Evolutionary conservation across 371 early-diverging fungal genomes (phyloP), one percentile per base, ranked within the genome.

Genomic region (Phascolomyces articulosus): DNA sequence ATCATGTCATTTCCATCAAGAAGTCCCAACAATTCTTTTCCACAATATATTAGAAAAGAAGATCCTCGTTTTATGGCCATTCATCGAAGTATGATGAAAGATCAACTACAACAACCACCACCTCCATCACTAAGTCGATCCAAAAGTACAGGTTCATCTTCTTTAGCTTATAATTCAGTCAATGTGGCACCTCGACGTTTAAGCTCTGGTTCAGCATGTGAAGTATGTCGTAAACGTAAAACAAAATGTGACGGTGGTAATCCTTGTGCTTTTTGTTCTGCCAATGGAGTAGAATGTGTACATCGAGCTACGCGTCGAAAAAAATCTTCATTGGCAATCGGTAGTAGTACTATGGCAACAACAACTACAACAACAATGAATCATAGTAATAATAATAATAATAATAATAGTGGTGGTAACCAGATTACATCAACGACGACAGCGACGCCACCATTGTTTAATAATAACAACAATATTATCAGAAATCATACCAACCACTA

Each of bases 181-280:
- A 62, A 55, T 21, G 40, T 34, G 18, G 16, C 64, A 2, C 72
- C 82, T 4, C 76, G 83, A 49, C 71, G 83, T 4, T 48, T 82
- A 26, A 78, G 76, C 57, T 78, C 78, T 51, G 83, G 83, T 23
- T 78, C 78, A 44, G 83, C 83, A 21, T 82, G 83, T 60, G 83
- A 82, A 67, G 78, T 76, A 8, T 82, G 83, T 56, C 73, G 83
- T 38, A 67, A 78, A 64, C 72, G 83, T 40, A 82, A 82, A 60
- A 82, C 83, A 18, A 82, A 82, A 57, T 82, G 83, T 65, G 83
- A 82, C 69, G 83, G 83, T 24, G 69, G 73, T 2, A 67, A 64
- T 51, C 83, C 83, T 29, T 82, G 83, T 64, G 67, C 69, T 2
- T 82, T 73, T 49, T 82, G 83, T 70, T 73, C 78, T 3, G 65